A percentile compares a stretch with the other conserved stretches of the same genome.
Evolutionary conservation across 2,329 filamentous ascomycete genomes (phyloP).

Genomic region (Calonectria naviculata): DNA sequence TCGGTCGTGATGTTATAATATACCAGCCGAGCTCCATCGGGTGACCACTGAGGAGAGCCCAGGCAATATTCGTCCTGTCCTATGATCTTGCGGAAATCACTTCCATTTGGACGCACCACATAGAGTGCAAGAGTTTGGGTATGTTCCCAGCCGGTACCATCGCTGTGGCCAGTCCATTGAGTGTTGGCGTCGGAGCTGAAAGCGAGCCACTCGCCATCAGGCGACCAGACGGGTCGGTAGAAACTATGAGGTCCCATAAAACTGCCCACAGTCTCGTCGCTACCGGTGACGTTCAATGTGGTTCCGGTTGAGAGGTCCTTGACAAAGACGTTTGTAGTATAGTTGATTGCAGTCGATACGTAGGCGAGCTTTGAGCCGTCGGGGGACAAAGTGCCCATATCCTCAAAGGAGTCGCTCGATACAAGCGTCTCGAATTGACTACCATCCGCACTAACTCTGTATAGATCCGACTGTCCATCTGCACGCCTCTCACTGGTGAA

Average conservation of each 20-base stretch:
- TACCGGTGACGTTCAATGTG: conserved; percentile 4
- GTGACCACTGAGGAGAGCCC: conserved; percentile 14
- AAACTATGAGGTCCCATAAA: conserved; percentile 15
- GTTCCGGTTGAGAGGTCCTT: conserved; percentile 6
- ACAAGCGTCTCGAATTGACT: background rate
- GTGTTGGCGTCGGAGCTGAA: conserved; percentile 16
- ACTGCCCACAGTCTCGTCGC: conserved; percentile 9
- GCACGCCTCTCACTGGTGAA: conserved; percentile 15
- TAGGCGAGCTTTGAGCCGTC: conserved; percentile 14
- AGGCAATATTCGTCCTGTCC: conserved; percentile 6
- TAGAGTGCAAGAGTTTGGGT: conserved; percentile 1
- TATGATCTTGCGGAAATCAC: conserved; percentile 2
- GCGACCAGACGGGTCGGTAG: conserved; percentile 10
- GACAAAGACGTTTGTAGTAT: conserved; percentile 14
- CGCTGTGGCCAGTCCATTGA: conserved; percentile 9
- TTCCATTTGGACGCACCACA: conserved; percentile 7
- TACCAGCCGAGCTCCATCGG: conserved; percentile 4
- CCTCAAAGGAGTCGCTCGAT: conserved; percentile 13
- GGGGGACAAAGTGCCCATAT: conserved; percentile 10
- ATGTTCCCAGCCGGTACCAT: conserved; percentile 13
- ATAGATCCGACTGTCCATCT: conserved; percentile 15
- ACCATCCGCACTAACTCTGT: background rate
- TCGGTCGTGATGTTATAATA: conserved; percentile 16
- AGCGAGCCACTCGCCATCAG: conserved; percentile 7
- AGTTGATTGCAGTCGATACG: conserved; percentile 18